These are phyloP conservation scores for Globisporangium camurandrum DNA, from an alignment of 352 stramenopile genomes.

Conservation along the genomic window DNA sequence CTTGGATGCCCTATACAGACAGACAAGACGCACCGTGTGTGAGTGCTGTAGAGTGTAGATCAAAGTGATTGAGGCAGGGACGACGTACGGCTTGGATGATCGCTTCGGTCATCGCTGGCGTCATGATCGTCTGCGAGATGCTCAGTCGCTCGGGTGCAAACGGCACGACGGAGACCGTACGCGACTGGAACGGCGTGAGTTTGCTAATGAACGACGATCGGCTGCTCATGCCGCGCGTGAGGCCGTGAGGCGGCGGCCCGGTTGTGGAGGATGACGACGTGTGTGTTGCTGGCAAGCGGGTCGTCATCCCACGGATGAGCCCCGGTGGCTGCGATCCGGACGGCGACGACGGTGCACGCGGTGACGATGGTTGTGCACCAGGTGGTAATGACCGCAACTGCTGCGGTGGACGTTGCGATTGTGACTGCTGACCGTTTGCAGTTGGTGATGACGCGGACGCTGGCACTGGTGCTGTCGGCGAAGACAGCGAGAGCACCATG, in stretches of 20 bases:
- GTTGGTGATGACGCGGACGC: no score
- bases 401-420: no score
- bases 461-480: no score
- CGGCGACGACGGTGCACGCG: no score
- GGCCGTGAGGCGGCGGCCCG: background rate
- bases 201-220: constrained; percentile 45
- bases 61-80: background rate
- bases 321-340: no score
- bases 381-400: background rate
- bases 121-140: constrained; percentile 45
- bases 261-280: background rate
- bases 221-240: background rate
- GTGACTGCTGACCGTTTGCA: no score
- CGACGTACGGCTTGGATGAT: constrained; percentile 29
- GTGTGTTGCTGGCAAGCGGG: no score
- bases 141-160: constrained; percentile 59
- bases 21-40: background rate
- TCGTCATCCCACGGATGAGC: no score
- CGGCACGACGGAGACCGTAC: constrained; percentile 43
- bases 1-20: constrained; percentile 5
- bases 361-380: background rate
- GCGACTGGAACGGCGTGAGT: constrained; percentile 32
- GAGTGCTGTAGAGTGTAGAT: background rate
- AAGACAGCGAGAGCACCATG: no score
- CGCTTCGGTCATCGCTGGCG: constrained; percentile 34